phyloP scores from a whole-genome alignment of 176 grass and related monocot species.

The Tillandsia leiboldiana region DNA sequence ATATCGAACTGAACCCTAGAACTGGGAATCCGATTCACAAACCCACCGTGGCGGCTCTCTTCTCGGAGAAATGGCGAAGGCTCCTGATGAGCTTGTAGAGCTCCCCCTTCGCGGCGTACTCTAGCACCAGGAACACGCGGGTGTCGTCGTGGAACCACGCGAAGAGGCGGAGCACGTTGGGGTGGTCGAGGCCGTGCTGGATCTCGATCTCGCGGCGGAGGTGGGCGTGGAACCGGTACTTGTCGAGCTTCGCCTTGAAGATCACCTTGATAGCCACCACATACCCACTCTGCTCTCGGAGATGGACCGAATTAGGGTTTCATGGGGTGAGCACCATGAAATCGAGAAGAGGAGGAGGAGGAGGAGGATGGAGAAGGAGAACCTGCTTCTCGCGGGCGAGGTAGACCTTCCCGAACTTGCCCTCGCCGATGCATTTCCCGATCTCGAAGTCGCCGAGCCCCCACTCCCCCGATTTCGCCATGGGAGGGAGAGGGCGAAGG shows the following conservation, averaged over 20 bases:
- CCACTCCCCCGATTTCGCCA: slow-evolving; percentile 41
- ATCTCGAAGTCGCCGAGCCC: slow-evolving; percentile 67
- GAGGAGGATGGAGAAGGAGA: background rate
- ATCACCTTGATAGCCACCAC: slow-evolving; percentile 80
- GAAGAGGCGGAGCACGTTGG: slow-evolving; percentile 88
- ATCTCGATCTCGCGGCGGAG: slow-evolving; percentile 81
- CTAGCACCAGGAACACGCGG: slow-evolving; percentile 68
- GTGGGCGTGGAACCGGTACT: slow-evolving; percentile 68
- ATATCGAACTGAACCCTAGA: background rate
- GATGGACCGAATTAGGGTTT: background rate
- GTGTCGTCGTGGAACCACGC: slow-evolving; percentile 80
- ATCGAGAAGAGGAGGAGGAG: background rate
- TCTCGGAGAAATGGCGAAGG: slow-evolving; percentile 51
- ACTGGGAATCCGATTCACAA: background rate
- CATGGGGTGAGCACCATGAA: background rate
- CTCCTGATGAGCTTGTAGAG: slow-evolving; percentile 66
- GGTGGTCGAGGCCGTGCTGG: slow-evolving; percentile 67
- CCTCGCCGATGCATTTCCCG: slow-evolving; percentile 71
- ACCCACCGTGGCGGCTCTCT: slow-evolving; percentile 54
- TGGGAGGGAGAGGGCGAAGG: background rate
- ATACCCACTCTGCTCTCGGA: slow-evolving; percentile 54
- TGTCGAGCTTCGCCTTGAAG: slow-evolving; percentile 73
- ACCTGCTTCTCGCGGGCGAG: slow-evolving; percentile 81
- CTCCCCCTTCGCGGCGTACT: slow-evolving; percentile 63
- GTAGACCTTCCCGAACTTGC: slow-evolving; percentile 91